Evolutionary conservation across 2,329 filamentous ascomycete genomes (phyloP).

Genomic region (Tympanopsis confertula): DNA sequence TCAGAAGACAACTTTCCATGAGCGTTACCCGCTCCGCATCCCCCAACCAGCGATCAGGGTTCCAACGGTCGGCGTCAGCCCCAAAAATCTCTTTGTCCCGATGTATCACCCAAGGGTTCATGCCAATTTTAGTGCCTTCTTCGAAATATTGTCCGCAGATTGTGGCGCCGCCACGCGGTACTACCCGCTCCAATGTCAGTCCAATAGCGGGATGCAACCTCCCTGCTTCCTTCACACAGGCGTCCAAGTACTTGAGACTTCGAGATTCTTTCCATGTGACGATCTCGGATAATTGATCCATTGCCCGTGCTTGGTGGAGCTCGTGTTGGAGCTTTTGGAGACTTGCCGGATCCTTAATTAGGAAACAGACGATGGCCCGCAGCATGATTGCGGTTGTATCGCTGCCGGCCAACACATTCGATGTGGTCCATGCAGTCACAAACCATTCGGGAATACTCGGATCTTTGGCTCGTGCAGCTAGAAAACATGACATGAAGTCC

Average conservation of each 20-base stretch:
- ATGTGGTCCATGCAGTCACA: slow-evolving; percentile 21
- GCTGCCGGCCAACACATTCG: slow-evolving; percentile 19
- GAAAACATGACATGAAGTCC: slow-evolving; percentile 8
- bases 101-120: slow-evolving; percentile 14
- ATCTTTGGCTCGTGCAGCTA: slow-evolving; percentile 4
- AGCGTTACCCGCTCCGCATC: slow-evolving; percentile 1
- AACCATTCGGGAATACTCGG: slow-evolving; percentile 7
- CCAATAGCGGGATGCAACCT: slow-evolving; percentile 35
- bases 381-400: slow-evolving; percentile 37
- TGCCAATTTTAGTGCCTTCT: slow-evolving; percentile 12
- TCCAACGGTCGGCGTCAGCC: slow-evolving; percentile 9
- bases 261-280: slow-evolving; percentile 24
- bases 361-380: slow-evolving; percentile 27
- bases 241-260: slow-evolving; percentile 36
- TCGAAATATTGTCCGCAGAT: slow-evolving; percentile 14
- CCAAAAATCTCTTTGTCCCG: slow-evolving; percentile 11
- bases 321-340: slow-evolving; percentile 2
- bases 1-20: too few relatives aligned
- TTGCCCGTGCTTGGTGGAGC: slow-evolving; percentile 5
- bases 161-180: slow-evolving; percentile 22
- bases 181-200: slow-evolving; percentile 33
- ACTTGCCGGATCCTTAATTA: slow-evolving; percentile 19
- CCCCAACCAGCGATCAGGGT: slow-evolving; percentile 10
- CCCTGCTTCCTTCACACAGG: slow-evolving; percentile 38
- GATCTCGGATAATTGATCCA: slow-evolving; percentile 10